These are phyloP conservation scores for Arabis hirsuta DNA, from an alignment of 345 rosid species.

Conservation along the genomic window DNA sequence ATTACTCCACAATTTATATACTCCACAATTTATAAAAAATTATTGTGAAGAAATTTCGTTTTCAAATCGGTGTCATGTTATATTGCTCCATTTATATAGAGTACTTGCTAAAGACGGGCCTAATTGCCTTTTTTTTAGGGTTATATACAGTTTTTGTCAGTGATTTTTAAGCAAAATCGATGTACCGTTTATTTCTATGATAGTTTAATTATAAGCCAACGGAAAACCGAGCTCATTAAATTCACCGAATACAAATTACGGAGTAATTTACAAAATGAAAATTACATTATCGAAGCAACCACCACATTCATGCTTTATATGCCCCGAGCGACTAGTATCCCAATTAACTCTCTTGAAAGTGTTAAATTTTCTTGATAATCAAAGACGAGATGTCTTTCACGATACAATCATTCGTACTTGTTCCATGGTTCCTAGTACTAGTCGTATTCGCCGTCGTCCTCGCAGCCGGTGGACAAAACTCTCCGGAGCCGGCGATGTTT, in stretches of 20 bases:
- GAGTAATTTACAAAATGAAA: no score
- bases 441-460: neutral
- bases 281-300: no score
- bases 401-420: neutral
- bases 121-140: no score
- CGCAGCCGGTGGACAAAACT: slow-evolving; percentile 16
- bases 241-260: neutral
- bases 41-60: no score
- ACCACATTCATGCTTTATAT: slow-evolving; percentile 3
- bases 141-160: no score
- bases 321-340: neutral
- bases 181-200: no score
- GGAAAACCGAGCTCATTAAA: slow-evolving; percentile 30
- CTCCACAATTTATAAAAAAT: no score
- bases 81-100: no score
- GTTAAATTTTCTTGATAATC: neutral
- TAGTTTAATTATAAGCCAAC: neutral
- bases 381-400: neutral
- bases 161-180: no score
- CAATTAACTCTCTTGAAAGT: slow-evolving; percentile 1
- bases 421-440: slow-evolving; percentile 6
- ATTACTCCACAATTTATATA: no score
- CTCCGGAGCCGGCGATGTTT: slow-evolving; percentile 33
- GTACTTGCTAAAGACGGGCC: no score
- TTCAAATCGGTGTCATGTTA: no score